Evolutionary conservation across 78 protist species (phyloP), one percentile per base, ranked within the genome.

Genomic region (Blattamonas nauphoetae): DNA sequence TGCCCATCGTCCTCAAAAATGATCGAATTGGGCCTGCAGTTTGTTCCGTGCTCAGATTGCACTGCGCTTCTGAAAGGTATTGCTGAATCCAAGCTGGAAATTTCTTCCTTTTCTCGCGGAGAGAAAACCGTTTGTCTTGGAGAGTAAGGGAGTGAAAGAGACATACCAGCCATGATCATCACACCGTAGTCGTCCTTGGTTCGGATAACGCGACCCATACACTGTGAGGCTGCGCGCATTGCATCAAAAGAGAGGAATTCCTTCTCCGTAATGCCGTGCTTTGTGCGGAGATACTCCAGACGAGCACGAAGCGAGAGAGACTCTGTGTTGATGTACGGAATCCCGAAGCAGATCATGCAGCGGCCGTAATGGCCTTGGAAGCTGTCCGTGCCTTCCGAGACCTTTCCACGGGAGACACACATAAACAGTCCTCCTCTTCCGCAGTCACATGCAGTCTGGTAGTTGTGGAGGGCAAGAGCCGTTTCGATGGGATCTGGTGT

Each of bases 201-300:
- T 36, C 99, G 91, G 33, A 97, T 92, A 33, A 95, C 99, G 5
- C 99, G 91, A 0, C 99, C 99, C 1, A 97, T 94, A 81, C 99
- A 97, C 87, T 96, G 98, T 0, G 96, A 78, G 0, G 98, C 97
- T 34, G 96, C 94, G 34, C 99, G 89, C 97, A 98, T 91, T 21
- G 99, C 99, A 45, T 98, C 99, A 42, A 95, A 98, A 1, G 95
- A 87, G 41, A 97, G 88, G 86, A 94, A 97, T 45, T 95, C 98
- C 41, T 79, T 80, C 41, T 94, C 97, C 41, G 63, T 34, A 41
- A 96, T 93, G 85, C 89, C 88, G 43, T 80, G 89, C 2, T 88
- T 6, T 32, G 84, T 88, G 0, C 85, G 43, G 46, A 93, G 64
- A 44, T 83, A 95, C 71, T 87, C 92, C 33, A 95, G 83, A 0